Percentiles rank a stretch among this genome's conserved stretches.
Evolutionary conservation across 257 asterid genomes (phyloP).

Genomic region (Eustoma russellianum): DNA sequence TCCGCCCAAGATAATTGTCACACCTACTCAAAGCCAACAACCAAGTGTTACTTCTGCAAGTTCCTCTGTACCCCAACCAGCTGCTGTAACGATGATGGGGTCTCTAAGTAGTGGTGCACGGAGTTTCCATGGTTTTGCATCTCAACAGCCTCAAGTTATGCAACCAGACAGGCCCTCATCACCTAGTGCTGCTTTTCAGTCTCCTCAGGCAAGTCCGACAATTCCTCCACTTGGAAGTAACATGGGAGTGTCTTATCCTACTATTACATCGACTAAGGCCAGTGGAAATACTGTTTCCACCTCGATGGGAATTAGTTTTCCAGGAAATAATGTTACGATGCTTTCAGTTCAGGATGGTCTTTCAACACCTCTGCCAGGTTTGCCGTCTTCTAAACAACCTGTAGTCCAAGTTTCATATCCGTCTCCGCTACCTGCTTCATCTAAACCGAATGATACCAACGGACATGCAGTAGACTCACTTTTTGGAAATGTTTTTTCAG

Average conservation of each 20-base stretch:
- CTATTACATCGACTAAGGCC: conserved; percentile 30
- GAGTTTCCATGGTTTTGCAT: conserved; percentile 33
- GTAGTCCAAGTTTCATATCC: conserved; percentile 32
- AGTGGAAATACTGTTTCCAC: conserved; percentile 36
- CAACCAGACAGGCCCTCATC: conserved; percentile 48
- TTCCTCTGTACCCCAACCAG: conserved; percentile 18
- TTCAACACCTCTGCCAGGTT: conserved; percentile 17
- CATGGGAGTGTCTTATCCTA: conserved; percentile 28
- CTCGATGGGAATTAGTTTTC: conserved; percentile 41
- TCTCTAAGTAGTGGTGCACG: conserved; percentile 32
- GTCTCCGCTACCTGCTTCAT: conserved; percentile 35
- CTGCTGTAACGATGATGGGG: conserved; percentile 27
- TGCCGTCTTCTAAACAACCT: conserved; percentile 35
- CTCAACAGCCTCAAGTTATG: conserved; percentile 44
- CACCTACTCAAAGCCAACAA: conserved; percentile 7
- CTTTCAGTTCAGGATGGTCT: conserved; percentile 41
- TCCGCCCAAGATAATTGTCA: conserved; percentile 72
- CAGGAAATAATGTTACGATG: too few relatives aligned
- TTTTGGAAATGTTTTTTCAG: conserved; percentile 63
- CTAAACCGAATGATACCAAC: conserved; percentile 42
- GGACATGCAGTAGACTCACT: conserved; percentile 44
- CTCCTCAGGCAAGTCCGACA: conserved; percentile 49
- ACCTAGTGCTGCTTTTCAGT: conserved; percentile 47
- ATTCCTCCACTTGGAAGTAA: conserved; percentile 35
- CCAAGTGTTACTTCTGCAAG: conserved; percentile 16